These are phyloP conservation scores for Pseudocercospora fuligena DNA, from an alignment of 2,329 filamentous ascomycete species.

Conservation along the genomic window DNA sequence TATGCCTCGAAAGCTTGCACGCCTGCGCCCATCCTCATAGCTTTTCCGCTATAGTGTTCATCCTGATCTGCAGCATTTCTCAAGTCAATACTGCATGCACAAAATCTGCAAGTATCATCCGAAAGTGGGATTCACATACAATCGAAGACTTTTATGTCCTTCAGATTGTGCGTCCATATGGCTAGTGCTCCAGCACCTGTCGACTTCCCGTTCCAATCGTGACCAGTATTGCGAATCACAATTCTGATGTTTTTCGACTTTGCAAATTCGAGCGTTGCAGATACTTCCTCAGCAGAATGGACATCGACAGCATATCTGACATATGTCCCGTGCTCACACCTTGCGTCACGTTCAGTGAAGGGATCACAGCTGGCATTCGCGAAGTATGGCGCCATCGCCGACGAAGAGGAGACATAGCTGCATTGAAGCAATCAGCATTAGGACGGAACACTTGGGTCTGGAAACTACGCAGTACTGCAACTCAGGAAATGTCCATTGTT, in stretches of 20 bases:
- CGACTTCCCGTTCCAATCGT: constrained; percentile 57
- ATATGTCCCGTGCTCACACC: constrained; percentile 53
- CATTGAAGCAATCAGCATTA: background rate
- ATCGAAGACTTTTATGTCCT: constrained; percentile 52
- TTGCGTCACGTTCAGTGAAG: constrained; percentile 39
- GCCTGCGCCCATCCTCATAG: constrained; percentile 59
- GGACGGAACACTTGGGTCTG: background rate
- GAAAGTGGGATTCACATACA: constrained; percentile 28
- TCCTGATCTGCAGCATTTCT: background rate
- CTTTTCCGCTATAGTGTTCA: constrained; percentile 53
- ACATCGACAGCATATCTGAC: constrained; percentile 42
- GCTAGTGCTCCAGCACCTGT: constrained; percentile 64
- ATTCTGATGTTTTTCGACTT: constrained; percentile 4
- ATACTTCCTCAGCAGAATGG: constrained; percentile 24
- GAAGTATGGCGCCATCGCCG: constrained; percentile 47
- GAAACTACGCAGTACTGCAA: constrained; percentile 46
- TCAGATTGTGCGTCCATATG: constrained; percentile 62
- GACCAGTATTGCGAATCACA: constrained; percentile 17
- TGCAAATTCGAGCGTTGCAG: constrained; percentile 48
- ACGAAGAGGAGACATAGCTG: constrained; percentile 43
- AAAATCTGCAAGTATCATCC: background rate
- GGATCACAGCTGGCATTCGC: constrained; percentile 50
- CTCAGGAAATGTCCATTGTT: constrained; percentile 52
- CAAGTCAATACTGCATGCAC: background rate
- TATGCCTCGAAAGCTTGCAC: constrained; percentile 58